A percentile compares a stretch with the other conserved stretches of the same genome.
phyloP scores from a whole-genome alignment of 106 monocot genomes.

The Acanthochlamys bracteata region DNA sequence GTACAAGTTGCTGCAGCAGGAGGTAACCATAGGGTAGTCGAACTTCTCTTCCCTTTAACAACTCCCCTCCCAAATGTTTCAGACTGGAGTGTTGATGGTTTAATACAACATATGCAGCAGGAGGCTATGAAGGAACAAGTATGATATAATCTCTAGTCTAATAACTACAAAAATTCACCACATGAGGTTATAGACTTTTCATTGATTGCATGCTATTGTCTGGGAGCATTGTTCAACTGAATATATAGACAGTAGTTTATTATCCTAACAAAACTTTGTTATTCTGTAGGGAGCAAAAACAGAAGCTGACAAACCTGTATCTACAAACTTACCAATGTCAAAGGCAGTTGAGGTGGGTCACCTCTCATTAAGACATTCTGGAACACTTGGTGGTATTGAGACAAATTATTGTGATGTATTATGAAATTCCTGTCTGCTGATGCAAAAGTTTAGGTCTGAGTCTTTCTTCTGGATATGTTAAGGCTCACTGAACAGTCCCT shows the following conservation, averaged over 20 bases:
- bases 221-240: no score
- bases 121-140: constrained; percentile 42
- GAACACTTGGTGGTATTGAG: no score
- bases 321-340: constrained; percentile 17
- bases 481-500: no score
- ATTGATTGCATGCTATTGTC: background rate
- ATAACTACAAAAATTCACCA: background rate
- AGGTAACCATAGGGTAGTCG: constrained; percentile 60
- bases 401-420: no score
- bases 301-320: constrained; percentile 12
- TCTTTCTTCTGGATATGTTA: no score
- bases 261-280: background rate
- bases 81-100: constrained; percentile 66
- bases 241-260: background rate
- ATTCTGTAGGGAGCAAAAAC: constrained; percentile 37
- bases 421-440: no score
- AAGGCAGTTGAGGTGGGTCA: constrained; percentile 43
- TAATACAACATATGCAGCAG: constrained; percentile 55
- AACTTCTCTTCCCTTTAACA: constrained; percentile 70
- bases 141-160: background rate
- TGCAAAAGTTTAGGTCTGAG: no score
- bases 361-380: background rate
- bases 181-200: background rate
- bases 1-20: constrained; percentile 80
- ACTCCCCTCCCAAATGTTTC: constrained; percentile 43